Conservation (phyloP, 495 filamentous ascomycete species). For the Achaetomiella virescens region DNA sequence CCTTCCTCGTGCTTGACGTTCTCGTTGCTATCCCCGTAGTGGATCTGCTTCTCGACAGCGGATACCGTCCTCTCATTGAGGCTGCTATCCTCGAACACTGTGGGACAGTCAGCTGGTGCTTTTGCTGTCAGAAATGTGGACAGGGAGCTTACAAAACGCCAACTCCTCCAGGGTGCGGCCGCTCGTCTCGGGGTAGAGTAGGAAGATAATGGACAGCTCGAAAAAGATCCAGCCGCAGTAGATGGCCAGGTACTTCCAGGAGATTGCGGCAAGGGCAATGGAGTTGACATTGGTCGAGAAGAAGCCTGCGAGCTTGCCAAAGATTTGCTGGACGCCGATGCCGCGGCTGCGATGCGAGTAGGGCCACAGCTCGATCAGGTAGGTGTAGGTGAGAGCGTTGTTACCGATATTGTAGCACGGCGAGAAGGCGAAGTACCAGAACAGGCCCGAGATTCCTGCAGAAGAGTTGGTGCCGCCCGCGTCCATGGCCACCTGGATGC, state of each 20-base stretch:
- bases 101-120: neutral
- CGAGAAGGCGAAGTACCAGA: constrained; percentile 59
- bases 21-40: neutral
- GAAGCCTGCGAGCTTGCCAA: constrained; percentile 48
- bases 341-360: constrained; percentile 52
- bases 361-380: constrained; percentile 41
- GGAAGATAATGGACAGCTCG: constrained; percentile 49
- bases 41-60: constrained; percentile 33
- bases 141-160: constrained; percentile 20
- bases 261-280: constrained; percentile 48
- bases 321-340: constrained; percentile 56
- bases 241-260: constrained; percentile 53
- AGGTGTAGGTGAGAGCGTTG: constrained; percentile 58
- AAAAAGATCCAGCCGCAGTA: constrained; percentile 54
- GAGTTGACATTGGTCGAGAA: constrained; percentile 59
- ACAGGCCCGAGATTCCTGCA: constrained; percentile 42
- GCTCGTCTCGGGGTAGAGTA: constrained; percentile 55
- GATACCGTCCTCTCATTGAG: constrained; percentile 33
- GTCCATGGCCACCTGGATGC: constrained; percentile 36
- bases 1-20: neutral
- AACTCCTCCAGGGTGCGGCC: constrained; percentile 55
- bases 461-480: constrained; percentile 32
- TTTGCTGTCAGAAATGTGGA: neutral
- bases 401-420: constrained; percentile 64
- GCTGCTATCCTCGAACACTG: constrained; percentile 43